Conservation (phyloP, 352 stramenopile species). For the Salisapilia sapeloensis region DNA sequence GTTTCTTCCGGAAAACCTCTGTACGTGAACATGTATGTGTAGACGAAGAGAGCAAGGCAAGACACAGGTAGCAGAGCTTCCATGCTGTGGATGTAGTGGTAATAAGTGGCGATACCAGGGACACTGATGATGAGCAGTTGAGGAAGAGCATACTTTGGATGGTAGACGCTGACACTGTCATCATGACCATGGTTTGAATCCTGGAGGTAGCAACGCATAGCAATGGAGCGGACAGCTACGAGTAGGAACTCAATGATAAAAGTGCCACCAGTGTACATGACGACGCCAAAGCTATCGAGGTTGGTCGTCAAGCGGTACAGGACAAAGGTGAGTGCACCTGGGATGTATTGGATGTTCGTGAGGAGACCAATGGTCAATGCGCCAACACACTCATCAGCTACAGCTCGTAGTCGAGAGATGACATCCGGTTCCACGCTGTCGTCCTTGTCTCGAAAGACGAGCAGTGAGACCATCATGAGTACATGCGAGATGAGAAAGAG, state of each 20-base stretch:
- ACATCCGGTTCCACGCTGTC: conserved; percentile 2
- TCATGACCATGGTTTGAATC: conserved; percentile 30
- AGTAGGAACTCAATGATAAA: conserved; percentile 28
- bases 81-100: conserved; percentile 28
- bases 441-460: conserved; percentile 27
- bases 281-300: conserved; percentile 12
- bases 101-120: conserved; percentile 22
- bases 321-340: conserved; percentile 27
- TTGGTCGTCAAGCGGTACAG: conserved; percentile 29
- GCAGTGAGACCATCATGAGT: conserved; percentile 68
- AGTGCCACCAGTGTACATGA: conserved; percentile 18
- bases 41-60: conserved; percentile 26
- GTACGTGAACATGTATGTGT: conserved; percentile 54
- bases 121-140: conserved; percentile 16
- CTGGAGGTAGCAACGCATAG: conserved; percentile 35
- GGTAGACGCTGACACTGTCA: conserved; percentile 22
- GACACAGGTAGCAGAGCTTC: conserved; percentile 22
- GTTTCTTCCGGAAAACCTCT: conserved; percentile 41
- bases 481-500: conserved; percentile 54
- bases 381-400: conserved; percentile 36
- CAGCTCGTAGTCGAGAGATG: conserved; percentile 13
- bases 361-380: conserved; percentile 26
- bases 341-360: conserved; percentile 53
- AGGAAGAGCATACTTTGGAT: conserved; percentile 35
- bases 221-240: conserved; percentile 32